phyloP scores from a whole-genome alignment of 805 yeast genomes.

The Ogataea chonburiensis region DNA sequence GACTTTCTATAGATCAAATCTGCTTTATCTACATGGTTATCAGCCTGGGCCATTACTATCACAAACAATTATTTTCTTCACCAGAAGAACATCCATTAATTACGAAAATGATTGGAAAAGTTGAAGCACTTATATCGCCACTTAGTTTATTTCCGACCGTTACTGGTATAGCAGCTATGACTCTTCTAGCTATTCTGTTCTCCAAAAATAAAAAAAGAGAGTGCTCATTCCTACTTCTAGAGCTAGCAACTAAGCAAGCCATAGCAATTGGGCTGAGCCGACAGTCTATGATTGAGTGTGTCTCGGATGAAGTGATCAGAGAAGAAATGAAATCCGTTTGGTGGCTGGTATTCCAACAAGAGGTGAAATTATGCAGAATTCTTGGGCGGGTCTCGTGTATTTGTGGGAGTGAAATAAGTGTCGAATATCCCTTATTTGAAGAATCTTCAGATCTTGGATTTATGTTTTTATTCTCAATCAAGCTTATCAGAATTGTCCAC shows the following conservation, averaged over 20 bases:
- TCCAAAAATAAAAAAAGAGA: slow-evolving; percentile 3
- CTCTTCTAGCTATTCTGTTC: slow-evolving; percentile 1
- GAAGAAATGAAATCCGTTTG: slow-evolving; percentile 7
- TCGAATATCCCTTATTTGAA: slow-evolving; percentile 6
- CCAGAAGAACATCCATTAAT: neutral
- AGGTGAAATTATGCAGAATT: slow-evolving; percentile 2
- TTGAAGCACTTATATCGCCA: neutral
- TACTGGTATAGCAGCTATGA: neutral
- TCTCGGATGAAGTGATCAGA: neutral
- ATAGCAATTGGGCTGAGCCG: slow-evolving; percentile 5
- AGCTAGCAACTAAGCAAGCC: slow-evolving; percentile 5
- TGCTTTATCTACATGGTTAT: slow-evolving; percentile 3
- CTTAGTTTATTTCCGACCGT: neutral
- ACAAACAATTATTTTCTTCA: slow-evolving; percentile 4
- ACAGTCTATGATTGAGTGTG: slow-evolving; percentile 7
- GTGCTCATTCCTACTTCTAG: slow-evolving; percentile 2
- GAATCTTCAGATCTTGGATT: neutral
- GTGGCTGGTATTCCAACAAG: slow-evolving; percentile 9
- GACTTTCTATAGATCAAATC: slow-evolving; percentile 2
- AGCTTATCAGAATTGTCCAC: slow-evolving; percentile 2
- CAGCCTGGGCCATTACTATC: slow-evolving; percentile 2
- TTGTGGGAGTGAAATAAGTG: slow-evolving; percentile 1
- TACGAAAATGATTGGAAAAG: neutral
- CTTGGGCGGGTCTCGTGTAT: slow-evolving; percentile 6
- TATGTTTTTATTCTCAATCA: neutral